These are phyloP conservation scores for Fabrea salina DNA, from an alignment of 169 alveolate species.

Conservation along the genomic window DNA sequence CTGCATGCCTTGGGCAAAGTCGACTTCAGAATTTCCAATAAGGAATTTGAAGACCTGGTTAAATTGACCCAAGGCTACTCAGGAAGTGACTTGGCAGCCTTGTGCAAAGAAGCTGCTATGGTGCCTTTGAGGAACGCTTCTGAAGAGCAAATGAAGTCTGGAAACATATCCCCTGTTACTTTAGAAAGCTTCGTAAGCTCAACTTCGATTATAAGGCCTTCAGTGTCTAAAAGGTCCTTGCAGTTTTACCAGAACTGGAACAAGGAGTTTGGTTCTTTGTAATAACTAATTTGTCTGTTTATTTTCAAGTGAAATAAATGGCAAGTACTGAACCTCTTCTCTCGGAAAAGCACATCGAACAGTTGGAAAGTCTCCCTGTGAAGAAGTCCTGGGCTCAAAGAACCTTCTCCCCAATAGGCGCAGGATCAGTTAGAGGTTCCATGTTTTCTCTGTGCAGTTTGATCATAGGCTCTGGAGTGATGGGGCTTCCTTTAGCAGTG, in stretches of 20 bases:
- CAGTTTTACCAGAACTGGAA: slow-evolving; percentile 41
- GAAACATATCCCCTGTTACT: slow-evolving; percentile 33
- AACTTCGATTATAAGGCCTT: slow-evolving; percentile 36
- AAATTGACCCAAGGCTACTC: slow-evolving; percentile 45
- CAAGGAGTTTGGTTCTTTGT: slow-evolving; percentile 33
- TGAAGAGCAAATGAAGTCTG: slow-evolving; percentile 31
- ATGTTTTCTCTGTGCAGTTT: slow-evolving; percentile 52
- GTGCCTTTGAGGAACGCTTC: slow-evolving; percentile 45
- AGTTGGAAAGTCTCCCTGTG: too few relatives aligned
- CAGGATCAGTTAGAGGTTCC: slow-evolving; percentile 64
- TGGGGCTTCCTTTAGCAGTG: slow-evolving; percentile 52
- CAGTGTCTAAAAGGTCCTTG: slow-evolving; percentile 36
- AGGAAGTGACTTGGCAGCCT: slow-evolving; percentile 50
- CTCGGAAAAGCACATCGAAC: too few relatives aligned
- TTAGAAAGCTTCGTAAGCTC: slow-evolving; percentile 42
- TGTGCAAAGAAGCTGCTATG: slow-evolving; percentile 72
- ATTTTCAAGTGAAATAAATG: background rate
- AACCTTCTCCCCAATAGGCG: slow-evolving; percentile 51
- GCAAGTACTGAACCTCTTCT: too few relatives aligned
- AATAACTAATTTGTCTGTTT: background rate
- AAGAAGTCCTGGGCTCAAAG: slow-evolving; percentile 27
- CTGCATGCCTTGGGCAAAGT: slow-evolving; percentile 43
- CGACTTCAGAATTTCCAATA: slow-evolving; percentile 34
- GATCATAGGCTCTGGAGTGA: slow-evolving; percentile 64
- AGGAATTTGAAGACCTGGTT: slow-evolving; percentile 43